Evolutionary conservation across 106 monocot genomes (phyloP).

Genomic region (Apostasia ramifera): DNA sequence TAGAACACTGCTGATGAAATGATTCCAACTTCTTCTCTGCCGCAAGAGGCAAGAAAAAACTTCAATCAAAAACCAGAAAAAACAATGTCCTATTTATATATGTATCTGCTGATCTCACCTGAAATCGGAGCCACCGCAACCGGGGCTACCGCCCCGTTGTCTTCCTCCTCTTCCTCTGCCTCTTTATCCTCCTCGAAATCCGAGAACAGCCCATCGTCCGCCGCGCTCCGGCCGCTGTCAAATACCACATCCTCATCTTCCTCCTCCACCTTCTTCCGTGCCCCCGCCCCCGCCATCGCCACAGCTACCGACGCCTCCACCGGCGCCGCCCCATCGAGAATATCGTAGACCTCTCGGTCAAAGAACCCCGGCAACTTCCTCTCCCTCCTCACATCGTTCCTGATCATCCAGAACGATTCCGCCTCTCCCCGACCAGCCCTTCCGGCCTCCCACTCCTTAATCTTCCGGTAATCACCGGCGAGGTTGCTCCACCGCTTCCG

Average conservation of each 20-base stretch:
- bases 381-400: slow-evolving; percentile 62
- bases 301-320: slow-evolving; percentile 5
- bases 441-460: slow-evolving; percentile 68
- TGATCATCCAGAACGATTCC: slow-evolving; percentile 81
- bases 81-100: not conserved
- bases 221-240: slow-evolving; percentile 42
- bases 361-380: slow-evolving; percentile 73
- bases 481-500: slow-evolving; percentile 95
- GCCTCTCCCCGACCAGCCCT: slow-evolving; percentile 1
- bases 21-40: slow-evolving; percentile 46
- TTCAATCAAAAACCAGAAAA: slow-evolving; percentile 1
- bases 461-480: slow-evolving; percentile 76
- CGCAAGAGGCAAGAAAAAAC: not conserved
- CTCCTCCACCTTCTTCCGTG: not conserved
- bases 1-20: slow-evolving; percentile 13
- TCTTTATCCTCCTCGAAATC: slow-evolving; percentile 40
- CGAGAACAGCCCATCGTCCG: slow-evolving; percentile 48
- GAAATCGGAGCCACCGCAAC: slow-evolving; percentile 26
- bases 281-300: slow-evolving; percentile 14
- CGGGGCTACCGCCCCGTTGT: slow-evolving; percentile 15
- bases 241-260: slow-evolving; percentile 16
- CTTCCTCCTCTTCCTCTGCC: slow-evolving; percentile 15
- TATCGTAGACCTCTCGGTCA: slow-evolving; percentile 71
- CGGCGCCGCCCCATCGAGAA: slow-evolving; percentile 36
- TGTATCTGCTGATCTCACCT: slow-evolving; percentile 14